Base-by-base conservation (phyloP, 805 yeast species). In the Candida bentonensis region DNA sequence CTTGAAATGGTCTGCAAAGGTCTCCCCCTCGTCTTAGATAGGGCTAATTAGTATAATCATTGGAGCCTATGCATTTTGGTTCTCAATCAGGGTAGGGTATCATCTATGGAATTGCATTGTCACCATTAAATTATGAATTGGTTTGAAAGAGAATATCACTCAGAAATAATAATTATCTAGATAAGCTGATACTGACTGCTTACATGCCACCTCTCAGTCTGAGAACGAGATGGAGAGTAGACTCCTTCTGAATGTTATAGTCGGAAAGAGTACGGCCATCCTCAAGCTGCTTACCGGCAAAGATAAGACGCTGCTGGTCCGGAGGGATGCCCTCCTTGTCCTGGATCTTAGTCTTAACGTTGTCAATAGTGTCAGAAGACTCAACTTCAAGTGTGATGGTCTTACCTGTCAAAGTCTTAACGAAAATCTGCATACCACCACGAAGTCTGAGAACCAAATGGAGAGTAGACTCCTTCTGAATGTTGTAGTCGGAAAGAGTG, bases 301-400 rank as follows among this genome's bases (percentile, higher is more conserved):
- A 86, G 69, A 86, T 86, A 59, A 86, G 73, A 72, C 95, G 79
- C 71, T 86, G 95, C 68, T 86, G 95, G 73, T 86, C 95, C 56
- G 95, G 95, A 60, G 95, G 95, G 59, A 86, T 86, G 59, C 95
- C 95, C 68, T 85, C 95, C 76, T 86, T 86, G 71, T 86, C 95
- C 70, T 86, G 95, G 61, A 86, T 86, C 78, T 86, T 86, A 59
- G 89, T 75, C 76, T 86, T 86, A 68, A 86, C 95, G 62, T 86
- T 86, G 73, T 85, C 95, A 63, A 86, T 85, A 55, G 95, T 85
- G 74, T 86, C 95, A 47, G 94, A 84, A 50, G 95, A 85, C 70
- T 86, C 95, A 57, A 86, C 92, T 67, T 81, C 88, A 53, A 81
- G 68, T 55, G 94, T 83, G 65, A 83, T 83, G 53, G 94, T 83